Evolutionary conservation across 768 basidiomycete genomes (phyloP).

Genomic region (Naganishia vishniacii): DNA sequence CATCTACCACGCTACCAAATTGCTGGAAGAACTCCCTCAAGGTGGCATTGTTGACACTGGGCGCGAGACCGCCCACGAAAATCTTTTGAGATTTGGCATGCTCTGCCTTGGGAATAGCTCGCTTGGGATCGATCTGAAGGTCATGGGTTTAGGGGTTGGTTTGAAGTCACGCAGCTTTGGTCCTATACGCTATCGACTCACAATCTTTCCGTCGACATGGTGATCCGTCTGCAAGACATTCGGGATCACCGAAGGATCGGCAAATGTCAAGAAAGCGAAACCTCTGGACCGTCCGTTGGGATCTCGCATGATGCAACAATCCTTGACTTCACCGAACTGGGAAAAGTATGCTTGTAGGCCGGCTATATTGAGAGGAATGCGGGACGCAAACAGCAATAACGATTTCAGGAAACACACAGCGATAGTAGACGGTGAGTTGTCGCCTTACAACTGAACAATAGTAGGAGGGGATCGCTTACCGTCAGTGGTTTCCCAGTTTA

Average conservation of each 20-base stretch:
- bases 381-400: conserved; percentile 21
- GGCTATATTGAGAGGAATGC: conserved; percentile 48
- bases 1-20: conserved; percentile 92
- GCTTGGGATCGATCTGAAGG: conserved; percentile 93
- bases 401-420: too few species aligned
- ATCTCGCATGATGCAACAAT: conserved; percentile 98
- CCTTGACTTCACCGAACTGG: conserved; percentile 94
- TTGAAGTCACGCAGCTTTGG: not conserved
- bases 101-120: conserved; percentile 93
- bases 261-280: conserved; percentile 96
- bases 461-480: conserved; percentile 58
- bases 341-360: conserved; percentile 68
- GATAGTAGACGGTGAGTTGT: conserved; percentile 32
- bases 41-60: conserved; percentile 84
- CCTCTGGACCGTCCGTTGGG: conserved; percentile 88
- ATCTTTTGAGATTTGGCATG: conserved; percentile 78
- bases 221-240: conserved; percentile 94
- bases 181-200: conserved; percentile 52
- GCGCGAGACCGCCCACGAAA: conserved; percentile 90
- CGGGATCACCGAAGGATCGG: conserved; percentile 85
- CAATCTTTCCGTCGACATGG: conserved; percentile 92
- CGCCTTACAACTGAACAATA: conserved; percentile 21
- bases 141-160: not conserved
- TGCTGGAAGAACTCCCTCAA: conserved; percentile 90
- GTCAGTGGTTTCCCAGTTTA: conserved; percentile 99